Evolutionary conservation across 1,284 basidiomycete genomes (phyloP).

Genomic region (Pterula multifida): DNA sequence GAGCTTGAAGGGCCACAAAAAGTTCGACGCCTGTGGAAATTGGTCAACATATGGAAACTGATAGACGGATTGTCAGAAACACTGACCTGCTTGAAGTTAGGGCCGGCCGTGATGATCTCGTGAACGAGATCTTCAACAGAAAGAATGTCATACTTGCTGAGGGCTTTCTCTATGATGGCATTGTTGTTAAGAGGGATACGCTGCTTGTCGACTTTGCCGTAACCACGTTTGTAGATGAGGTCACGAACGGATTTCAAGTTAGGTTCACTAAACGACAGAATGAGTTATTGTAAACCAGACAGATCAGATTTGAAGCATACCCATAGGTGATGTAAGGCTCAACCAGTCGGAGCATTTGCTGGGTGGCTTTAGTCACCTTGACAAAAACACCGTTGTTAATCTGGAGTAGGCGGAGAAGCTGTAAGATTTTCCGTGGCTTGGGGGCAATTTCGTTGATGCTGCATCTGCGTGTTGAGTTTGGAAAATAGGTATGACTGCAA

Average conservation of each 20-base stretch:
- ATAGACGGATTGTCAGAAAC: not conserved
- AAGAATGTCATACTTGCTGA: conserved; percentile 94
- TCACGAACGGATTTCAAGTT: conserved; percentile 97
- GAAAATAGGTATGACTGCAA: conserved; percentile 2
- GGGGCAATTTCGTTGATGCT: conserved; percentile 99
- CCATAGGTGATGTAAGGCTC: conserved; percentile 97
- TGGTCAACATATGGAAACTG: conserved; percentile 3
- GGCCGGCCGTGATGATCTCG: conserved; percentile 92
- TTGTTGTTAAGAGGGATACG: conserved; percentile 95
- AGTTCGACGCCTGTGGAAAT: conserved; percentile 62
- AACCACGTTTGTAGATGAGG: conserved; percentile 99
- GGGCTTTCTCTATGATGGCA: conserved; percentile 82
- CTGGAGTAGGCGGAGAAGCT: conserved; percentile 95
- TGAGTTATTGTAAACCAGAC: conserved; percentile 1
- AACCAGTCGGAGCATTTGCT: conserved; percentile 96
- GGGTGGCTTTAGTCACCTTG: conserved; percentile 92
- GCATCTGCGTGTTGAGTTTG: conserved; percentile 3
- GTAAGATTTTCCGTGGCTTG: conserved; percentile 98
- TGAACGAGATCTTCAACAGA: conserved; percentile 97
- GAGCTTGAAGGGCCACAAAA: conserved; percentile 99
- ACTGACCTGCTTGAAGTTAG: conserved; percentile 94
- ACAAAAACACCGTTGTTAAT: conserved; percentile 99
- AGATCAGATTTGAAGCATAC: conserved; percentile 25
- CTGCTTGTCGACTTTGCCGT: conserved; percentile 97
- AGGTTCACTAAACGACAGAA: conserved; percentile 51